These are phyloP conservation scores for Lasiosphaeria hispida DNA, from an alignment of 495 filamentous ascomycete genomes.

Conservation along the genomic window DNA sequence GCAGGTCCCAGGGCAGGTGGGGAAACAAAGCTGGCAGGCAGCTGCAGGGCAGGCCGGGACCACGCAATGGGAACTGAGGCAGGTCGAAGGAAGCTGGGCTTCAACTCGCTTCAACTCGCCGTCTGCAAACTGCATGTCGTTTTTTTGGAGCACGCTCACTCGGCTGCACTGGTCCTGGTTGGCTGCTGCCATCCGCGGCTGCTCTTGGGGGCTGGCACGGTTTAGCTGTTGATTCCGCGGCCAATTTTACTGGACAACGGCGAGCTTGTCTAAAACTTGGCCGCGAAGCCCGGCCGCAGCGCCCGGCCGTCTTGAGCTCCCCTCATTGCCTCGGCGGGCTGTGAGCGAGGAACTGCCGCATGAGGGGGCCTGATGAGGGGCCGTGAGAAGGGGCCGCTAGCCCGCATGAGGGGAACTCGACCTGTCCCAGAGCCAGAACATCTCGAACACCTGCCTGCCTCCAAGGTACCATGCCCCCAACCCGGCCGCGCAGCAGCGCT, in stretches of 20 bases:
- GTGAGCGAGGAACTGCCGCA: constrained; percentile 12
- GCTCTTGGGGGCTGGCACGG: constrained; percentile 17
- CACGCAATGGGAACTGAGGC: background rate
- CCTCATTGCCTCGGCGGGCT: constrained; percentile 2
- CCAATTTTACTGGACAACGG: constrained; percentile 24
- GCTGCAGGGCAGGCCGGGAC: constrained; percentile 8
- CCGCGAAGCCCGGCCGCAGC: constrained; percentile 8
- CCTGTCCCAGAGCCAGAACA: background rate
- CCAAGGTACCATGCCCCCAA: no score
- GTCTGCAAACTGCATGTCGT: constrained; percentile 13
- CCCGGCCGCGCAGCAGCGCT: no score
- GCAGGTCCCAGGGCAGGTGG: background rate
- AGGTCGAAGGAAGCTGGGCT: constrained; percentile 7
- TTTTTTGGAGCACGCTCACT: constrained; percentile 5
- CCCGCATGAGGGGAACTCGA: background rate
- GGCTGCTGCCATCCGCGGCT: constrained; percentile 16
- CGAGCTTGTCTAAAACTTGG: constrained; percentile 23
- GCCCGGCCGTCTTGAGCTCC: constrained; percentile 1
- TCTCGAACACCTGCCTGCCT: no score
- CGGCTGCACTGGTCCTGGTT: constrained; percentile 17
- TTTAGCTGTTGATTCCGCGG: constrained; percentile 14
- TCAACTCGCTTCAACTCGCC: constrained; percentile 16
- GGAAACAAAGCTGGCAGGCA: constrained; percentile 13
- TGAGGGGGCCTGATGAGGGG: background rate
- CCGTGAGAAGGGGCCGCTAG: background rate